Evolutionary conservation across 805 yeast genomes (phyloP).

Genomic region (Pichia cephalocereana): DNA sequence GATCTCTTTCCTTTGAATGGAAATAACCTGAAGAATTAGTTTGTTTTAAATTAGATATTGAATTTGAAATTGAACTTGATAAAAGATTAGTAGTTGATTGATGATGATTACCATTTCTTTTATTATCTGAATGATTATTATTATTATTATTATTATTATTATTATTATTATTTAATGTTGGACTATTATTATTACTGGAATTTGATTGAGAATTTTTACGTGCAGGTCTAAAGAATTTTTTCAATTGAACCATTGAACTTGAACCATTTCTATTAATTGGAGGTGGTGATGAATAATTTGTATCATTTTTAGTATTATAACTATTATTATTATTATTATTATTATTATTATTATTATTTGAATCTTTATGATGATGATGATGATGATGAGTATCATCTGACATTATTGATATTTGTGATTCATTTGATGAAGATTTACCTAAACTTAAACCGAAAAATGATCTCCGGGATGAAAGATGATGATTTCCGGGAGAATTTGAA

Average conservation of each 20-base stretch:
- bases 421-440: constrained; percentile 23
- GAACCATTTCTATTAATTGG: constrained; percentile 10
- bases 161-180: neutral
- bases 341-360: neutral
- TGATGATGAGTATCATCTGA: constrained; percentile 20
- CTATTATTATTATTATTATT: constrained; percentile 1
- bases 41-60: constrained; percentile 6
- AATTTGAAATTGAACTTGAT: neutral
- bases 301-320: constrained; percentile 3
- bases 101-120: no score
- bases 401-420: constrained; percentile 19
- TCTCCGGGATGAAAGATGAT: constrained; percentile 17
- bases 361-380: neutral
- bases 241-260: constrained; percentile 56
- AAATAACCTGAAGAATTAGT: neutral
- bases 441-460: constrained; percentile 23
- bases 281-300: constrained; percentile 7
- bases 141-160: neutral
- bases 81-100: neutral
- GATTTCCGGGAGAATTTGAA: constrained; percentile 14
- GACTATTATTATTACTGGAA: neutral
- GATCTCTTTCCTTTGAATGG: neutral
- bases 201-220: constrained; percentile 17
- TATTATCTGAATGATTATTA: neutral
- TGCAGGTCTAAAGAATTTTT: constrained; percentile 58